Conservation (phyloP, 768 basidiomycete species). For the Calocybe cyanea region DNA sequence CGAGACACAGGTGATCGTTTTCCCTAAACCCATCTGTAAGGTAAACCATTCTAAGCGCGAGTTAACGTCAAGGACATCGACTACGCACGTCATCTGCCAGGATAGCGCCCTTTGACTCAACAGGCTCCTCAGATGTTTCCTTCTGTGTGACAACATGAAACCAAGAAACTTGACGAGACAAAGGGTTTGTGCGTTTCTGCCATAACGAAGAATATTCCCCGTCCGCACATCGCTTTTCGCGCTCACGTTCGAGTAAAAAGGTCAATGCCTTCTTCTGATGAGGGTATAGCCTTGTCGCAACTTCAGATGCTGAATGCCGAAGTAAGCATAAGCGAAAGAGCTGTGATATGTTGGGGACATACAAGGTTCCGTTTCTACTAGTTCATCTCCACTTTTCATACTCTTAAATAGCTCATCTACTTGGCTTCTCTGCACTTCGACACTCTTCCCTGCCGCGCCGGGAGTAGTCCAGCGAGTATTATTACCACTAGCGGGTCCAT, state of each 20-base stretch:
- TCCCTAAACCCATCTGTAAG: conserved; percentile 92
- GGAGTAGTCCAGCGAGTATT: conserved; percentile 55
- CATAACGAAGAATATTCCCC: conserved; percentile 72
- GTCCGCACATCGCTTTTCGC: conserved; percentile 52
- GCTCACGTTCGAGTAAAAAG: conserved; percentile 87
- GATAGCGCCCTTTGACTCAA: conserved; percentile 81
- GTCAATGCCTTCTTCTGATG: conserved; percentile 98
- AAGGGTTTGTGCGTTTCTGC: conserved; percentile 52
- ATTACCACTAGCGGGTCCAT: conserved; percentile 26
- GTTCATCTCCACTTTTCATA: conserved; percentile 81
- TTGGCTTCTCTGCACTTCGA: conserved; percentile 89
- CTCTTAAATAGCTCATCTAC: conserved; percentile 93
- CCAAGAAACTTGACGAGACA: conserved; percentile 54
- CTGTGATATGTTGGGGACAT: conserved; percentile 21
- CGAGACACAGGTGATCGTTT: conserved; percentile 94
- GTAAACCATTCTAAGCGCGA: conserved; percentile 5
- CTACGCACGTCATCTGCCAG: conserved; percentile 90
- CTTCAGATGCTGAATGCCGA: conserved; percentile 48
- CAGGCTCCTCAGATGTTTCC: conserved; percentile 63
- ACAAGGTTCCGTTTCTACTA: conserved; percentile 85
- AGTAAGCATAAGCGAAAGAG: neutral
- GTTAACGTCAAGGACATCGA: conserved; percentile 10
- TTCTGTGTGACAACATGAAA: conserved; percentile 81
- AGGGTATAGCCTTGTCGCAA: conserved; percentile 87
- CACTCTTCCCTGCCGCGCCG: conserved; percentile 62